These are phyloP conservation scores for Apiospora hydei DNA, from an alignment of 2,329 filamentous ascomycete genomes.

Conservation along the genomic window DNA sequence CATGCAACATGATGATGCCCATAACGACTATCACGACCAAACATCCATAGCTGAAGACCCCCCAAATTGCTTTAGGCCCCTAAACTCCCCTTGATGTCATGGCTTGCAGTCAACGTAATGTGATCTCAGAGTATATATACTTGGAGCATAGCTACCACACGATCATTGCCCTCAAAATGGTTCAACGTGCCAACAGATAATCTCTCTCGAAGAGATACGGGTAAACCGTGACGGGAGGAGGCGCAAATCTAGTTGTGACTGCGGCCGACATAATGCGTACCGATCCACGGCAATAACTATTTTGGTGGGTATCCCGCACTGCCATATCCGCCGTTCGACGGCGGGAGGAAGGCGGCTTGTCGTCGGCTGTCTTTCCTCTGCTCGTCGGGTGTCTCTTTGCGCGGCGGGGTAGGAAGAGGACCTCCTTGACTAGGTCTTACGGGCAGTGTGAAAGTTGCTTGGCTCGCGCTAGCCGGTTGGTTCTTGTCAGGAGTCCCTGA, in stretches of 20 bases:
- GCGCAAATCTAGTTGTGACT: neutral
- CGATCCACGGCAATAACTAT: slow-evolving; percentile 30
- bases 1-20: slow-evolving; percentile 5
- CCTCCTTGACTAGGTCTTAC: slow-evolving; percentile 67
- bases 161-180: slow-evolving; percentile 9
- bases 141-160: neutral
- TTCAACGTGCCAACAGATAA: neutral
- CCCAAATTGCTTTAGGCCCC: neutral
- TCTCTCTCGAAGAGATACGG: neutral
- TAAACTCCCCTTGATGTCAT: neutral
- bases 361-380: slow-evolving; percentile 58
- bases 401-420: slow-evolving; percentile 66
- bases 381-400: slow-evolving; percentile 64
- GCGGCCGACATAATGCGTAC: neutral
- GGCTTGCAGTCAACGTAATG: neutral
- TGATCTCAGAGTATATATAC: neutral
- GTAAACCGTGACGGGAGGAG: neutral
- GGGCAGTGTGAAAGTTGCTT: slow-evolving; percentile 67
- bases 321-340: slow-evolving; percentile 49
- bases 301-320: slow-evolving; percentile 44
- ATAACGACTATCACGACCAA: slow-evolving; percentile 4
- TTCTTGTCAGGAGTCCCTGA: slow-evolving; percentile 45
- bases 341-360: slow-evolving; percentile 60
- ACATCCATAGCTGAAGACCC: slow-evolving; percentile 2
- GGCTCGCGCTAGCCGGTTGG: slow-evolving; percentile 51